Evolutionary conservation across 805 yeast genomes (phyloP).

Genomic region (Cyberlindnera euphorbiae): DNA sequence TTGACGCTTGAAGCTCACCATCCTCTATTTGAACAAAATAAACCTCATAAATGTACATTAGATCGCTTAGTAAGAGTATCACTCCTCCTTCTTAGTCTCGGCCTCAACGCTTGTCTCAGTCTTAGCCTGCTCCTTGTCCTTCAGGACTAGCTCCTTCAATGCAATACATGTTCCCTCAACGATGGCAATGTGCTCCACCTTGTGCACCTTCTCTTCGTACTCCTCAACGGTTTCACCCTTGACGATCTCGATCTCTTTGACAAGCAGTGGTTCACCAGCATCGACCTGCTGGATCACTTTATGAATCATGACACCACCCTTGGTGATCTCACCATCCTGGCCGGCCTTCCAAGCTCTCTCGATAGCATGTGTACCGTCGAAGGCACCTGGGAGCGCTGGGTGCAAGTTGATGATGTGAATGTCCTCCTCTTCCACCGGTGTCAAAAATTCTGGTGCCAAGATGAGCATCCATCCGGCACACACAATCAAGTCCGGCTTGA

Average conservation of each 20-base stretch:
- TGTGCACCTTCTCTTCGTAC: conserved; percentile 81
- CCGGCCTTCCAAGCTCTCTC: conserved; percentile 96
- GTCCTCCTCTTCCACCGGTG: conserved; percentile 52
- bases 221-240: conserved; percentile 73
- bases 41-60: conserved; percentile 2
- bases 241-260: conserved; percentile 66
- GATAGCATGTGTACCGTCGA: conserved; percentile 96
- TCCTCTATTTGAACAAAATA: no score
- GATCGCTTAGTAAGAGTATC: background rate
- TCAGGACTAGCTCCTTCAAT: conserved; percentile 27
- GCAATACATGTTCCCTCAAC: conserved; percentile 84
- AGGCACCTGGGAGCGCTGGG: conserved; percentile 96
- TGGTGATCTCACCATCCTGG: conserved; percentile 67
- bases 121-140: conserved; percentile 1
- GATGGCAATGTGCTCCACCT: conserved; percentile 82
- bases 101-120: background rate
- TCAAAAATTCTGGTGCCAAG: conserved; percentile 69
- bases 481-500: conserved; percentile 77
- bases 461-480: conserved; percentile 99
- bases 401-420: conserved; percentile 88
- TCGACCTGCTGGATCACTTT: conserved; percentile 95
- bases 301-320: conserved; percentile 96
- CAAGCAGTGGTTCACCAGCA: conserved; percentile 83
- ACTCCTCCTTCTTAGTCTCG: background rate
- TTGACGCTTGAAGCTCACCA: conserved; percentile 7